A percentile compares a stretch with the other conserved stretches of the same genome.
Conservation (phyloP, 768 basidiomycete genomes). For the Boletus subparvulus region DNA sequence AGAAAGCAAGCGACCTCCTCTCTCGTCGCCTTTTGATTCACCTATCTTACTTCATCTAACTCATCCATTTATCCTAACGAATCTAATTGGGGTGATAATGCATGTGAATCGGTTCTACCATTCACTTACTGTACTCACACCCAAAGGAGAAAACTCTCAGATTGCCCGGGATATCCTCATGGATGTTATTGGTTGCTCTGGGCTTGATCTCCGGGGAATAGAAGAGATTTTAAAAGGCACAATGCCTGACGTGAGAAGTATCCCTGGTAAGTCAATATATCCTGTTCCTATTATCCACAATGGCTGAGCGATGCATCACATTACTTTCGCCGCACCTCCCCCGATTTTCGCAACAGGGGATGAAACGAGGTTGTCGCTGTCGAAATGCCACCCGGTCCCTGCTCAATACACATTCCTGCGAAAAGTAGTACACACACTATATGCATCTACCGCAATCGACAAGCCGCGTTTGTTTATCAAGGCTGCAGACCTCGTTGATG, state of each 20-base stretch:
- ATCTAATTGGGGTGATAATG: slow-evolving; percentile 46
- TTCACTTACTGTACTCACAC: slow-evolving; percentile 50
- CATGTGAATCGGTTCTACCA: slow-evolving; percentile 61
- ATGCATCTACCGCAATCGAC: slow-evolving; percentile 51
- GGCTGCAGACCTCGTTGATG: slow-evolving; percentile 67
- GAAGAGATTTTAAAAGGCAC: slow-evolving; percentile 46
- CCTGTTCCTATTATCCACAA: not conserved
- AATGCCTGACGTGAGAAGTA: slow-evolving; percentile 19
- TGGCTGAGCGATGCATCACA: not conserved
- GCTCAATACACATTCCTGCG: slow-evolving; percentile 44
- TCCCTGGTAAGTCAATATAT: slow-evolving; percentile 25
- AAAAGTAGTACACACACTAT: slow-evolving; percentile 46
- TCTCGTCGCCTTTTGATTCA: slow-evolving; percentile 27
- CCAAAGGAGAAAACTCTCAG: slow-evolving; percentile 60
- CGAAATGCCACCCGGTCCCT: slow-evolving; percentile 56
- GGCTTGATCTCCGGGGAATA: slow-evolving; percentile 57
- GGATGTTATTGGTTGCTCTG: slow-evolving; percentile 64
- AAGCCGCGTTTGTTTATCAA: slow-evolving; percentile 73
- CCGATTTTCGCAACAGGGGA: slow-evolving; percentile 38
- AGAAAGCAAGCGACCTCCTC: slow-evolving; percentile 18
- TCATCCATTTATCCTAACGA: slow-evolving; percentile 60
- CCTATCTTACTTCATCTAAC: slow-evolving; percentile 56
- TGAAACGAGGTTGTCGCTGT: slow-evolving; percentile 52
- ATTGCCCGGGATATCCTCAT: slow-evolving; percentile 62
- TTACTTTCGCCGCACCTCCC: not conserved